Evolutionary conservation across 2,329 filamentous ascomycete genomes (phyloP).

Genomic region (Colletotrichum sp.): DNA sequence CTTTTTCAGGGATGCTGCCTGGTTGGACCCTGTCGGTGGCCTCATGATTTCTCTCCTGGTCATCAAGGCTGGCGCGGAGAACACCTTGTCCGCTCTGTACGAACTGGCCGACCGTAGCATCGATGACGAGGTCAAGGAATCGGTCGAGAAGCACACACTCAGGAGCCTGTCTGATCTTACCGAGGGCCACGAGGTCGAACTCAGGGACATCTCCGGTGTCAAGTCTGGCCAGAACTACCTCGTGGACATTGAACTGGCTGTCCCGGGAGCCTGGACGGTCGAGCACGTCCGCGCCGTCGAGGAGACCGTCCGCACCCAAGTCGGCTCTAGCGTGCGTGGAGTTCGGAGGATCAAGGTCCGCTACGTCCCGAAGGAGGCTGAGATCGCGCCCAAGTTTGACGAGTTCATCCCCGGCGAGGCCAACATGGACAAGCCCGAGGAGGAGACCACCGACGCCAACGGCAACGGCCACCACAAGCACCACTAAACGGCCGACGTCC

Average conservation of each 20-base stretch:
- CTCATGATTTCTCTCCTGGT: constrained; percentile 93
- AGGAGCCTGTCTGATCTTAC: constrained; percentile 62
- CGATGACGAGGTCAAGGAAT: constrained; percentile 80
- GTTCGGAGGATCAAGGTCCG: constrained; percentile 84
- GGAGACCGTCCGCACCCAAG: constrained; percentile 70
- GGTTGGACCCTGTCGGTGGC: constrained; percentile 94
- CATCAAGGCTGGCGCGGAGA: constrained; percentile 85
- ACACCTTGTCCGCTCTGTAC: constrained; percentile 80
- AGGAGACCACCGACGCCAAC: constrained; percentile 43
- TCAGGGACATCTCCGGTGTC: constrained; percentile 83
- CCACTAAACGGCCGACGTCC: constrained; percentile 21
- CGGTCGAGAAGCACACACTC: constrained; percentile 69
- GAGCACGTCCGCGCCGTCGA: constrained; percentile 75
- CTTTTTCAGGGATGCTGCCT: constrained; percentile 81
- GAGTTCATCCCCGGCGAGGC: constrained; percentile 77
- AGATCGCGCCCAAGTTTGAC: constrained; percentile 64
- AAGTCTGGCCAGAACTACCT: constrained; percentile 98
- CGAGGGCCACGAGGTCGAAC: constrained; percentile 65
- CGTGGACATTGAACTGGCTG: constrained; percentile 85
- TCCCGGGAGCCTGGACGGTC: constrained; percentile 79
- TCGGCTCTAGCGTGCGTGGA: constrained; percentile 81
- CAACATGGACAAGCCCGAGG: constrained; percentile 61
- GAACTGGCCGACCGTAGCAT: constrained; percentile 92
- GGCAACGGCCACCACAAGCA: constrained; percentile 31
- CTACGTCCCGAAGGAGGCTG: constrained; percentile 74